Evolutionary conservation across 176 grass and related monocot genomes (phyloP), one percentile per base, ranked within the genome.

Genomic region (Rhynchospora pubera): DNA sequence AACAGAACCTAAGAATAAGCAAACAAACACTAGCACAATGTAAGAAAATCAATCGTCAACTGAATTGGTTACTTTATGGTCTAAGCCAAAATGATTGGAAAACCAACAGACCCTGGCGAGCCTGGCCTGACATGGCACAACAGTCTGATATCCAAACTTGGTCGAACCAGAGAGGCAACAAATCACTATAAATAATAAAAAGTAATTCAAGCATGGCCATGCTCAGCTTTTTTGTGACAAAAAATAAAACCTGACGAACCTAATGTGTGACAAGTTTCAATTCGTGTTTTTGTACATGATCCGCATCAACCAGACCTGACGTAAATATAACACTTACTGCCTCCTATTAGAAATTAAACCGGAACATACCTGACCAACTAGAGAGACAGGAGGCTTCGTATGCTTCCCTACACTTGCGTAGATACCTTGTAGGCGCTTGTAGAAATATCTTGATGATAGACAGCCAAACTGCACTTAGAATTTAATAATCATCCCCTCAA

Each of bases 371-470:
- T 89, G 88, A n/a, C 84, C 88, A 59, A 62, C n/a, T 42, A 89
- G 84, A 71, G 96, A 99, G 88, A 99, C 89, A 28, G 91, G 92
- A 89, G 96, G 92, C n/a, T 90, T 85, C 61, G 96, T 95, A 85
- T 99, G 87, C 23, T 83, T 93, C 83, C 48, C 85, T 19, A 68
- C 57, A 55, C 79, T 93, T 57, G 19, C 86, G 82, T 99, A 93
- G 50, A 91, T 62, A 87, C 81, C 85, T 55, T 99, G 81, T 71
- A 99, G 79, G 82, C 91, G 86, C 19, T 93, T 89, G 85, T 93
- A 99, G 76, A 99, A 99, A 51, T 99, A 93, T 81, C 96, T 91
- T 12, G 92, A 90, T 11, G 96, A 99, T 43, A 95, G 79, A 87
- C 92, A 99, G 50, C 96, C 92, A 42, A 95, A 95, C 96, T 99